Conservation (phyloP, 495 filamentous ascomycete genomes). For the Penicillium fimorum region DNA sequence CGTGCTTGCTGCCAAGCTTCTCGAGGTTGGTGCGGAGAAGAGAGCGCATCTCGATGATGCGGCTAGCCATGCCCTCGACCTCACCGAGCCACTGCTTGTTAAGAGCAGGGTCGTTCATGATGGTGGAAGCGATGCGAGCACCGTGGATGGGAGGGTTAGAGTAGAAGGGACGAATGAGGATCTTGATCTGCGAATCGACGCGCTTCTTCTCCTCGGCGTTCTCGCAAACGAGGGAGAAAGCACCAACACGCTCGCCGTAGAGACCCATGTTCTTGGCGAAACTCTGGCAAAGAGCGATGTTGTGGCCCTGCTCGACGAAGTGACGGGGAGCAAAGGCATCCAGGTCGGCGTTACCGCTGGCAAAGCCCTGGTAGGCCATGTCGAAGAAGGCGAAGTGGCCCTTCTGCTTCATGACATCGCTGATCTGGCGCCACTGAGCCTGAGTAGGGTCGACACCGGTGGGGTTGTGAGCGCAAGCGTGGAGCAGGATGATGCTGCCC, state of each 20-base stretch:
- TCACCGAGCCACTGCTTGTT: constrained; percentile 94
- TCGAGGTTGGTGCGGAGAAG: constrained; percentile 91
- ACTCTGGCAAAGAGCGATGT: constrained; percentile 83
- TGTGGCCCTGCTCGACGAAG: constrained; percentile 91
- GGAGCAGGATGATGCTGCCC: constrained; percentile 85
- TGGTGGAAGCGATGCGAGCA: constrained; percentile 87
- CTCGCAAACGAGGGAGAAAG: constrained; percentile 88
- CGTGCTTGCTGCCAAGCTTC: constrained; percentile 88
- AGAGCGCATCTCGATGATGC: constrained; percentile 96
- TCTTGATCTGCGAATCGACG: constrained; percentile 97
- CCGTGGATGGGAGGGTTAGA: constrained; percentile 97
- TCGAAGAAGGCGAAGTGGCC: constrained; percentile 97
- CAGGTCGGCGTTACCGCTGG: constrained; percentile 83
- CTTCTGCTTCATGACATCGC: constrained; percentile 82
- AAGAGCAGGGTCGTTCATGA: constrained; percentile 82
- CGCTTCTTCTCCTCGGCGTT: constrained; percentile 90
- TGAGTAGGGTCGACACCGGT: constrained; percentile 93
- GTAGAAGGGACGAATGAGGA: constrained; percentile 94
- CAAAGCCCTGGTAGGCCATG: constrained; percentile 99
- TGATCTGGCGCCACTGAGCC: constrained; percentile 91
- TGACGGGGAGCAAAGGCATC: constrained; percentile 91
- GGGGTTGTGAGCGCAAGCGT: constrained; percentile 98
- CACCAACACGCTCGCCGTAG: constrained; percentile 96
- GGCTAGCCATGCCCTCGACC: constrained; percentile 98
- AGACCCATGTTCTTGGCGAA: constrained; percentile 99